These are phyloP conservation scores for Diplodia intermedia DNA, from an alignment of 2,329 filamentous ascomycete genomes.

Conservation along the genomic window DNA sequence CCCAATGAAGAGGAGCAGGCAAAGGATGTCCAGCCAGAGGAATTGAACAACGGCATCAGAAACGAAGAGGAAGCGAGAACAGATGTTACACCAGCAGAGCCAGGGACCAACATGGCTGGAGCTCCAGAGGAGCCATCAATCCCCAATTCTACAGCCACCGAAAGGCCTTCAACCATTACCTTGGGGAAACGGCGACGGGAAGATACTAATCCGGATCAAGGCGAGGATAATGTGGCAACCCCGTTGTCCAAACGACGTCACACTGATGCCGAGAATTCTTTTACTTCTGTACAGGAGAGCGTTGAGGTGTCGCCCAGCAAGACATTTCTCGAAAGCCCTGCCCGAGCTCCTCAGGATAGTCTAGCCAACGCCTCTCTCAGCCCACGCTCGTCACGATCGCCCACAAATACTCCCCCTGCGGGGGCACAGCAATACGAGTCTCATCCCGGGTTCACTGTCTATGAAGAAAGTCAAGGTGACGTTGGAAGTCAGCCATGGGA, in stretches of 20 bases:
- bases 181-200: slow-evolving; percentile 7
- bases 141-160: too few relatives aligned
- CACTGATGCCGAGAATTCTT: neutral
- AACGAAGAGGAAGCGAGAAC: neutral
- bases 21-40: too few relatives aligned
- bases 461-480: slow-evolving; percentile 10
- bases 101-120: neutral
- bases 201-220: neutral
- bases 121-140: neutral
- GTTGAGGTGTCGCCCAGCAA: slow-evolving; percentile 17
- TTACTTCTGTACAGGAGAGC: slow-evolving; percentile 8
- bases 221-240: neutral
- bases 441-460: neutral
- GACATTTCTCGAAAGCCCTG: slow-evolving; percentile 1
- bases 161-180: neutral
- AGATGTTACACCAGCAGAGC: neutral
- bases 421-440: neutral
- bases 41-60: neutral
- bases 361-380: neutral
- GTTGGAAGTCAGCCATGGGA: neutral
- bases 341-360: neutral
- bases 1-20: neutral
- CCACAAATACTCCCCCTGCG: neutral
- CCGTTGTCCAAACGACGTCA: neutral
- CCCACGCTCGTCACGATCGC: neutral